These are phyloP conservation scores for Exophiala aquamarina DNA, from an alignment of 2,329 filamentous ascomycete genomes.

Conservation along the genomic window DNA sequence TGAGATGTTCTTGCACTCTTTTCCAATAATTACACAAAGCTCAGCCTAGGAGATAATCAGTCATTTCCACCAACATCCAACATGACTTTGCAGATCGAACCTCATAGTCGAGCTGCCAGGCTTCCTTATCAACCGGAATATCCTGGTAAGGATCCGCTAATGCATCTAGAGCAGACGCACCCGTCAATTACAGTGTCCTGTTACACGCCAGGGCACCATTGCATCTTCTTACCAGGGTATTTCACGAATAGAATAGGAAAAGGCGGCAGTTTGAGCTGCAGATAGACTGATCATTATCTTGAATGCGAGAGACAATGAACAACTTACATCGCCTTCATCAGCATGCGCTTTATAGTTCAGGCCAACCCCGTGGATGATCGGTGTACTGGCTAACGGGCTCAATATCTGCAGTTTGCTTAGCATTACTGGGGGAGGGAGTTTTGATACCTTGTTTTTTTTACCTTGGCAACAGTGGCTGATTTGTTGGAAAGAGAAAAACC, in stretches of 20 bases:
- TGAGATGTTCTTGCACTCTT: conserved; percentile 51
- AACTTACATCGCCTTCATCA: conserved; percentile 33
- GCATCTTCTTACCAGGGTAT: conserved; percentile 9
- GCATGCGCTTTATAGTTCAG: conserved; percentile 46
- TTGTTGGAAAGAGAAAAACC: not conserved
- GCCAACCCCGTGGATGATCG: conserved; percentile 44
- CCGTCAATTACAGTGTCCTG: not conserved
- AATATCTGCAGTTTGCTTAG: conserved; percentile 2
- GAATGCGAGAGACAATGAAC: not conserved
- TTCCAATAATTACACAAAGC: conserved; percentile 50
- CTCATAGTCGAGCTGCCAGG: conserved; percentile 31
- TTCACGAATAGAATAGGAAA: conserved; percentile 44
- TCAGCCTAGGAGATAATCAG: conserved; percentile 9
- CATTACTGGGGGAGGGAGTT: too few relatives aligned
- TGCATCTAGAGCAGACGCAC: conserved; percentile 6
- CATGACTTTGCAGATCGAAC: not conserved
- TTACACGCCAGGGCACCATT: too few relatives aligned
- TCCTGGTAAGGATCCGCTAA: conserved; percentile 33
- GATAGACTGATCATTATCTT: not conserved
- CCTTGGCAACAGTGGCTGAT: not conserved
- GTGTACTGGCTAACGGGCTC: conserved; percentile 11
- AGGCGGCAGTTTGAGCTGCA: conserved; percentile 27
- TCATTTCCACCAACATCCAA: not conserved
- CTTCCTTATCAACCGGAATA: conserved; percentile 40
- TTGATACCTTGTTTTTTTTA: too few relatives aligned